Evolutionary conservation across 192 early-diverging fungal species (phyloP).

Genomic region (Coemansia sp.): DNA sequence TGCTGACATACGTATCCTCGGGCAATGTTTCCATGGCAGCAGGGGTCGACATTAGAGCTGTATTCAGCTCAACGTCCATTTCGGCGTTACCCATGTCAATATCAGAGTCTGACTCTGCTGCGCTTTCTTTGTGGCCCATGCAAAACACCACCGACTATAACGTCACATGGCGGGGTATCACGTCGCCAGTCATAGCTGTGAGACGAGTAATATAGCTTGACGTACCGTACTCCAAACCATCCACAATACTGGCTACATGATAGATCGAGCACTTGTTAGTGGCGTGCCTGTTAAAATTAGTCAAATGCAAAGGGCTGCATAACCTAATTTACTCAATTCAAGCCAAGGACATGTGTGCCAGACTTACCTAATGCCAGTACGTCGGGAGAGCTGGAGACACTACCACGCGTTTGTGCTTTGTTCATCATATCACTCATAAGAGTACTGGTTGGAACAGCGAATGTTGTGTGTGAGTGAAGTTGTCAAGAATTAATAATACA

Average conservation of each 20-base stretch:
- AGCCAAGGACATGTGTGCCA: background rate
- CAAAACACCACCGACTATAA: background rate
- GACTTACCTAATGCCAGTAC: background rate
- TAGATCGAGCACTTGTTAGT: background rate
- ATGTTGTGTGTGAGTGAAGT: background rate
- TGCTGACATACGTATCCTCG: background rate
- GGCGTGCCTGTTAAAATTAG: background rate
- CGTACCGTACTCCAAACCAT: background rate
- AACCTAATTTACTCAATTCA: background rate
- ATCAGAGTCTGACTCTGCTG: background rate
- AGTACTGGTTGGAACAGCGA: background rate
- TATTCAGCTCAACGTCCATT: background rate
- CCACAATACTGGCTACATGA: background rate
- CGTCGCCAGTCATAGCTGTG: background rate
- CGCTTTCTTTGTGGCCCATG: background rate
- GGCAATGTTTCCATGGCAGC: background rate
- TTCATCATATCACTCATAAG: background rate
- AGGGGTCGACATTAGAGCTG: background rate
- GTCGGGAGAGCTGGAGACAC: background rate
- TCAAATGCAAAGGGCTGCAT: background rate
- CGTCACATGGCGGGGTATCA: background rate
- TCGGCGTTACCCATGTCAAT: background rate
- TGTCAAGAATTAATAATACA: background rate
- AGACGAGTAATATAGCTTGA: background rate
- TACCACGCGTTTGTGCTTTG: background rate